These are phyloP conservation scores for Cladosporium cucumerinum DNA, from an alignment of 2,329 filamentous ascomycete genomes.

Conservation along the genomic window DNA sequence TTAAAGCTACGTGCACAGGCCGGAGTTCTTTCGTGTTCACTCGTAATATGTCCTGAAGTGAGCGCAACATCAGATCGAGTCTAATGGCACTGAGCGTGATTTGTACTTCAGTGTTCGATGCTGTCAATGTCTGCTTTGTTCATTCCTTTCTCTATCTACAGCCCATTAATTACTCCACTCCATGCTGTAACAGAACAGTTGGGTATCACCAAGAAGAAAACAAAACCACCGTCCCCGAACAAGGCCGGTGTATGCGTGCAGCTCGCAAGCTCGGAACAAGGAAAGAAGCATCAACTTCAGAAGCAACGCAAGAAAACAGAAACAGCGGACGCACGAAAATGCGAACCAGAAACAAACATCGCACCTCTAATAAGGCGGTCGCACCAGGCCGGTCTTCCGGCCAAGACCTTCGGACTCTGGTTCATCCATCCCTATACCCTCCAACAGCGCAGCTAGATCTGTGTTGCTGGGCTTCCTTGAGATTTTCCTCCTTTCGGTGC, in stretches of 20 bases:
- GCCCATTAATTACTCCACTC: neutral
- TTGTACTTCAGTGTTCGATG: neutral
- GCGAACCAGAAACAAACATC: neutral
- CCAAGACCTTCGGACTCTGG: neutral
- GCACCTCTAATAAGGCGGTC: constrained; percentile 12
- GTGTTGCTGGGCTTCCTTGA: constrained; percentile 16
- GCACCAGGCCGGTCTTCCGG: neutral
- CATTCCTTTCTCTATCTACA: neutral
- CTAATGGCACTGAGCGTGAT: neutral
- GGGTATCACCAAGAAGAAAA: neutral
- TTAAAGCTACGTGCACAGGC: neutral
- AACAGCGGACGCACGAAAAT: neutral
- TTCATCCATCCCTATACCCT: constrained; percentile 16
- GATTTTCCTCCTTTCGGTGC: constrained; percentile 2
- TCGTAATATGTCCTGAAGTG: neutral
- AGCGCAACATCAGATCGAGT: neutral
- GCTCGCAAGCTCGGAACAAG: neutral
- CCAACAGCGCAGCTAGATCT: constrained; percentile 17
- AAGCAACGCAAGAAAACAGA: neutral
- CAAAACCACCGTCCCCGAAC: neutral
- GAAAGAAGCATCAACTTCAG: neutral
- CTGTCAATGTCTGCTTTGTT: neutral
- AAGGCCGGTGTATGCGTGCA: neutral
- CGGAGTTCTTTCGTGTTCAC: neutral
- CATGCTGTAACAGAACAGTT: constrained; percentile 1